Percentiles rank a stretch among this genome's conserved stretches.
These are phyloP conservation scores for Boletus semigastroideus DNA, from an alignment of 1,284 basidiomycete genomes.

Conservation along the genomic window DNA sequence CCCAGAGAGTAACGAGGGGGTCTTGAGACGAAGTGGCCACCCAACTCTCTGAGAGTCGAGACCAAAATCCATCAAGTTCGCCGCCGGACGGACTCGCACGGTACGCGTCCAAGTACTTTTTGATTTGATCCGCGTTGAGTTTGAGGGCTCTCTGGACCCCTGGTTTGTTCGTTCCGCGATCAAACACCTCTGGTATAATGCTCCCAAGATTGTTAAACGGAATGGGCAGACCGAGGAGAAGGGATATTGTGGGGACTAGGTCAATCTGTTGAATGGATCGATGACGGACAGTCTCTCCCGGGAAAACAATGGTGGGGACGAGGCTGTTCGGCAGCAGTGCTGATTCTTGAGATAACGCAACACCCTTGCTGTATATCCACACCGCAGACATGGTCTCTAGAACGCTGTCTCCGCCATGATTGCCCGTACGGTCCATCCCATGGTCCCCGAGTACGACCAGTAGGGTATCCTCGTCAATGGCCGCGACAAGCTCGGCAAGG, in stretches of 20 bases:
- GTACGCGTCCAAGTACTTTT: constrained; percentile 77
- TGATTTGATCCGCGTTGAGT: constrained; percentile 79
- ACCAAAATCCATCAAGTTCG: constrained; percentile 70
- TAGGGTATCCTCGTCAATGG: constrained; percentile 77
- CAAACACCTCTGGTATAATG: constrained; percentile 89
- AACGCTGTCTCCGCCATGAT: too few species aligned
- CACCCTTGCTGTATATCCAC: too few species aligned
- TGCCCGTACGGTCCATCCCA: too few species aligned
- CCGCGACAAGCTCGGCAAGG: constrained; percentile 65
- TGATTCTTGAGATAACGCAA: too few species aligned
- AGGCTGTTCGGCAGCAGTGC: too few species aligned
- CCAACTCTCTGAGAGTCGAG: constrained; percentile 51
- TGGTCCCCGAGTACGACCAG: constrained; percentile 95
- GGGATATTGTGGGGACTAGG: constrained; percentile 84
- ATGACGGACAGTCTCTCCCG: too few species aligned
- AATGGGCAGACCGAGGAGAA: constrained; percentile 91
- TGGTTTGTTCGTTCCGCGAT: constrained; percentile 36
- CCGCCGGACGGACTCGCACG: constrained; percentile 63
- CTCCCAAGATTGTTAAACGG: constrained; percentile 95
- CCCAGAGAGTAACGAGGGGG: constrained; percentile 41
- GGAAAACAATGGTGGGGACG: too few species aligned
- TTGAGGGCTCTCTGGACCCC: constrained; percentile 57
- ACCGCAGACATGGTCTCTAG: too few species aligned
- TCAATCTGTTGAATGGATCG: constrained; percentile 92
- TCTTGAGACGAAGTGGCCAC: constrained; percentile 26